A percentile compares a stretch with the other conserved stretches of the same genome.
These are phyloP conservation scores for Rhodotorula sp. DNA, from an alignment of 1,284 basidiomycete species.

Conservation along the genomic window DNA sequence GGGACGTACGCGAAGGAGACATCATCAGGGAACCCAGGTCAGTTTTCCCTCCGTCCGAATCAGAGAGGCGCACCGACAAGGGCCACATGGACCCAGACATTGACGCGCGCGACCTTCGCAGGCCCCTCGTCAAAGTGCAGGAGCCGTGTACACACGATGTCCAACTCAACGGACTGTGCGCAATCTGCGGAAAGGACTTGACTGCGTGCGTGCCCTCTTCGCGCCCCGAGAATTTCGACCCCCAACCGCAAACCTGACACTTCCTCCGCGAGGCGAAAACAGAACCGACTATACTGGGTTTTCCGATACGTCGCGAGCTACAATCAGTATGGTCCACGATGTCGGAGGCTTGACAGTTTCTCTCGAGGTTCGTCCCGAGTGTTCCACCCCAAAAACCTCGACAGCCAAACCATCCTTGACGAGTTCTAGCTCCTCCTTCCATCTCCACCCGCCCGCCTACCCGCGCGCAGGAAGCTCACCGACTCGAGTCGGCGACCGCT, in stretches of 20 bases:
- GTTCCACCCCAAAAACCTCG: too few species aligned
- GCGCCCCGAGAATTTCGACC: too few species aligned
- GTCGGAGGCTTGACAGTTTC: constrained; percentile 54
- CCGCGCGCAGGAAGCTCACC: constrained; percentile 70
- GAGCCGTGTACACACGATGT: constrained; percentile 93
- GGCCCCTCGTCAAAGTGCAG: constrained; percentile 63
- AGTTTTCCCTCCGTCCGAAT: not conserved
- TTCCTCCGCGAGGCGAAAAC: constrained; percentile 10
- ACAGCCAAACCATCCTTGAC: not conserved
- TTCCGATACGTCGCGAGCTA: constrained; percentile 73
- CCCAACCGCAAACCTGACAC: constrained; percentile 3
- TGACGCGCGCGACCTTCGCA: constrained; percentile 14
- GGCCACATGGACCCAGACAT: too few species aligned
- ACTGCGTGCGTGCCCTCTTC: constrained; percentile 64
- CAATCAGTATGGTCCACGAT: constrained; percentile 77
- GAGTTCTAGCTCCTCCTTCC: not conserved
- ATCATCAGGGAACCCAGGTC: constrained; percentile 44
- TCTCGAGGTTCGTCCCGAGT: constrained; percentile 27
- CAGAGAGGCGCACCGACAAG: too few species aligned
- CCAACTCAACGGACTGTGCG: constrained; percentile 88
- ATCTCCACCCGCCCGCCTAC: not conserved
- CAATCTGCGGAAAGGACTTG: constrained; percentile 89
- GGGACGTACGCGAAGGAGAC: constrained; percentile 56
- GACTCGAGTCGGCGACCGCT: constrained; percentile 79
- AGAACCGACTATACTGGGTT: constrained; percentile 84